Percentiles rank a stretch among this genome's conserved stretches.
Evolutionary conservation across 768 basidiomycete species (phyloP).

Genomic region (Mrakia blollopis): DNA sequence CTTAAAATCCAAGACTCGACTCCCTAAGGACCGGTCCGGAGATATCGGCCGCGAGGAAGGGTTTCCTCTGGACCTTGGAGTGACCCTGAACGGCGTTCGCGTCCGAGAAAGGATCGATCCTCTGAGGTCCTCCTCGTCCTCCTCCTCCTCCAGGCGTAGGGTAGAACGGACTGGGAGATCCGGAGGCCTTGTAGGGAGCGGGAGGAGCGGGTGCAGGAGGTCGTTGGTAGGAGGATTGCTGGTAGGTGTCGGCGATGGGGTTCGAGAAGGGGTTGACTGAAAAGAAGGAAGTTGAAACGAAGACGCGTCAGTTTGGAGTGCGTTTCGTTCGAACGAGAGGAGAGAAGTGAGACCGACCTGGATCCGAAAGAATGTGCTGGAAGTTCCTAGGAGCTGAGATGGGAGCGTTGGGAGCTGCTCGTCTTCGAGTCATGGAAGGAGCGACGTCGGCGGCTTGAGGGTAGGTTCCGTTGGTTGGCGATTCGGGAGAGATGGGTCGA

Average conservation of each 20-base stretch:
- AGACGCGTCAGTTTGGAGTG: not conserved
- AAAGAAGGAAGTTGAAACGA: not conserved
- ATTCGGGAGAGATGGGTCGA: conserved; percentile 8
- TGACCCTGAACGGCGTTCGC: conserved; percentile 4
- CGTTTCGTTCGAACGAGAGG: not conserved
- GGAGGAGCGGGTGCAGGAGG: not conserved
- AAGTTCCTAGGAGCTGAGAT: not conserved
- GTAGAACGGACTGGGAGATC: conserved; percentile 3
- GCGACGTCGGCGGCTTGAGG: not conserved
- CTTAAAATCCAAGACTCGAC: conserved; percentile 15
- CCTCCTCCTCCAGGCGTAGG: not conserved
- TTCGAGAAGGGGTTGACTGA: conserved; percentile 20
- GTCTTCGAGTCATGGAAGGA: conserved; percentile 1
- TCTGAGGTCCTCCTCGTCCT: not conserved
- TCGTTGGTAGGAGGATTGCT: not conserved
- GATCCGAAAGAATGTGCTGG: conserved; percentile 17
- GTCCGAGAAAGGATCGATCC: conserved; percentile 24
- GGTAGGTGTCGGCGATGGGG: conserved; percentile 7
- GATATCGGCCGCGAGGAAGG: conserved; percentile 22
- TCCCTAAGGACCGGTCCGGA: conserved; percentile 23
- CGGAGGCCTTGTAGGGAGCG: not conserved
- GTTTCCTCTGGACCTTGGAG: conserved; percentile 16
- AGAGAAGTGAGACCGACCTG: not conserved
- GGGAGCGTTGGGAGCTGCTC: not conserved
- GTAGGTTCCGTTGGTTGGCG: not conserved